Percentiles rank a stretch among this genome's conserved stretches.
These are phyloP conservation scores for Aspergillus sp. DNA, from an alignment of 2,329 filamentous ascomycete genomes.

Conservation along the genomic window DNA sequence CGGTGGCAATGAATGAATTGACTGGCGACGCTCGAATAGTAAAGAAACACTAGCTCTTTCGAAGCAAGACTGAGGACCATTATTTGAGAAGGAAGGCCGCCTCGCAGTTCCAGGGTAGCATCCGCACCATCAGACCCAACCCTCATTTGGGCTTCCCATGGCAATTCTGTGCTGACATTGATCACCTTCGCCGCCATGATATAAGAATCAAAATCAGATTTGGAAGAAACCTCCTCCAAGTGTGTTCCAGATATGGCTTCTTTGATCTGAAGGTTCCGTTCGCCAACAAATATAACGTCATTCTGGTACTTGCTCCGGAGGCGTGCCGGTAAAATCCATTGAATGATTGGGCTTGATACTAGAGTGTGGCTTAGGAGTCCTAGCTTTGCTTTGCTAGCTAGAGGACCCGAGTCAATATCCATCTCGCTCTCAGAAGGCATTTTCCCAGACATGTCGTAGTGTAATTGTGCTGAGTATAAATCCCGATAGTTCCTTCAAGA, in stretches of 20 bases:
- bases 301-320: conserved; percentile 69
- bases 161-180: conserved; percentile 53
- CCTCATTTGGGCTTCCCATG: conserved; percentile 34
- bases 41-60: conserved; percentile 75
- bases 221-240: conserved; percentile 73
- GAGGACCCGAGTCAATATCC: conserved; percentile 16
- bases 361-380: conserved; percentile 79
- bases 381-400: conserved; percentile 49
- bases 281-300: conserved; percentile 84
- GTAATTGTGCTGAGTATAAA: background rate
- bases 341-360: conserved; percentile 70
- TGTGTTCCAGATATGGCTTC: conserved; percentile 66
- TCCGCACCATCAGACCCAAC: conserved; percentile 15
- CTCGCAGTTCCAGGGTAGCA: conserved; percentile 13
- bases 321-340: conserved; percentile 76
- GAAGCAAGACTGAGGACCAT: conserved; percentile 74
- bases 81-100: conserved; percentile 69
- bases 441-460: background rate
- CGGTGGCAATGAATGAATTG: conserved; percentile 63
- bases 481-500: conserved; percentile 4
- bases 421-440: conserved; percentile 10
- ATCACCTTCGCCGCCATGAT: conserved; percentile 80
- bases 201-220: conserved; percentile 72
- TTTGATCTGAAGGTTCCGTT: conserved; percentile 77
- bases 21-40: conserved; percentile 52